Evolutionary conservation across 2,329 filamentous ascomycete species (phyloP).

Genomic region (Colletotrichum echinochloae): DNA sequence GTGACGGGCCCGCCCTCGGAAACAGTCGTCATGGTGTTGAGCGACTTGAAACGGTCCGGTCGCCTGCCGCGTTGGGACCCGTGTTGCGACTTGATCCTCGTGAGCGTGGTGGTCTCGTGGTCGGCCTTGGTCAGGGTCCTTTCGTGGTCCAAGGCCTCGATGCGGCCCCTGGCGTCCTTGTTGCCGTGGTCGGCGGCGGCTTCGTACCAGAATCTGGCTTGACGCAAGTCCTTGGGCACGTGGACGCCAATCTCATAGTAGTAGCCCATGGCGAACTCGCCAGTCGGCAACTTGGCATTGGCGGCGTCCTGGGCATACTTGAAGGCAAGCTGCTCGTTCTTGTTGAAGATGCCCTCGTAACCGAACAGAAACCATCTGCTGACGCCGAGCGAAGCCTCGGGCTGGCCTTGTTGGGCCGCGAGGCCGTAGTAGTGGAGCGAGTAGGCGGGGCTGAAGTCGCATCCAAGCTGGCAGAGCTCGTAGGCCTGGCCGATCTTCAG

Average conservation of each 20-base stretch:
- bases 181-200: constrained; percentile 92
- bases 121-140: constrained; percentile 90
- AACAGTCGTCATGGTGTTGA: constrained; percentile 59
- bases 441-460: constrained; percentile 92
- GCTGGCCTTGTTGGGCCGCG: constrained; percentile 89
- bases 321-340: constrained; percentile 95
- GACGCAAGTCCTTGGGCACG: constrained; percentile 83
- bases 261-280: constrained; percentile 96
- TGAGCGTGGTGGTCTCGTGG: constrained; percentile 91
- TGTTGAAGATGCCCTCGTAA: constrained; percentile 90
- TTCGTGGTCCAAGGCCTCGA: constrained; percentile 86
- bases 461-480: constrained; percentile 92
- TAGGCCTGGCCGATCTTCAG: constrained; percentile 97
- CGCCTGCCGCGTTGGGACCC: constrained; percentile 74
- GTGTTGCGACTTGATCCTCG: constrained; percentile 85
- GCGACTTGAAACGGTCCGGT: constrained; percentile 69
- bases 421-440: constrained; percentile 97
- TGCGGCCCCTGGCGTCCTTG: constrained; percentile 83
- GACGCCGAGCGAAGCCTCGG: constrained; percentile 94
- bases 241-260: constrained; percentile 98
- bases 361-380: constrained; percentile 99
- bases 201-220: constrained; percentile 90
- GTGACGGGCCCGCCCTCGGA: constrained; percentile 55
- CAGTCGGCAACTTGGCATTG: constrained; percentile 82
- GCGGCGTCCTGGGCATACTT: constrained; percentile 91